These are phyloP conservation scores for Trifolium subterraneum DNA, from an alignment of 306 rosid genomes.

Conservation along the genomic window DNA sequence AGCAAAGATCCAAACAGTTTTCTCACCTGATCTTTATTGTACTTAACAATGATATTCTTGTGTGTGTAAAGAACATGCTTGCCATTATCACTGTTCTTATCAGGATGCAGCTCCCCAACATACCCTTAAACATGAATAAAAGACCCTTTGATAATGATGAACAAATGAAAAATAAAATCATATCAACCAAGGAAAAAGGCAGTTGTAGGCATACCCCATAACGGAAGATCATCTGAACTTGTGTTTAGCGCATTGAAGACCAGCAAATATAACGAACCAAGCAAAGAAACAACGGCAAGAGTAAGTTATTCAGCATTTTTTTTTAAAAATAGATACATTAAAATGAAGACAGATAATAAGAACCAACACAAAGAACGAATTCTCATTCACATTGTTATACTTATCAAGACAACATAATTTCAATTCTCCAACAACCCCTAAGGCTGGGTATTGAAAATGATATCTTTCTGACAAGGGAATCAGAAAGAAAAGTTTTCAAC, in stretches of 20 bases:
- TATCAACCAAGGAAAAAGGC: constrained; percentile 26
- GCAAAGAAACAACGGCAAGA: constrained; percentile 36
- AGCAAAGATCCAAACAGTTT: constrained; percentile 33
- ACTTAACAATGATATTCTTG: constrained; percentile 70
- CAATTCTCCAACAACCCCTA: not conserved
- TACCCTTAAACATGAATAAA: constrained; percentile 61
- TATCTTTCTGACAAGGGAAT: too few relatives aligned
- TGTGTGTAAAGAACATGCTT: constrained; percentile 91
- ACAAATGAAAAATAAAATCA: constrained; percentile 36
- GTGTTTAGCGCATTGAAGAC: constrained; percentile 49
- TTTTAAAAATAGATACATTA: not conserved
- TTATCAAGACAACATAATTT: constrained; percentile 36
- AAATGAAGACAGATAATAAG: constrained; percentile 5
- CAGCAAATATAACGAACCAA: constrained; percentile 47
- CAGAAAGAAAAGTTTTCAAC: too few relatives aligned
- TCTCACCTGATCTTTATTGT: constrained; percentile 95
- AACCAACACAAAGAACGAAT: constrained; percentile 12
- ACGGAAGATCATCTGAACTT: constrained; percentile 92
- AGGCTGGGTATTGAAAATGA: not conserved
- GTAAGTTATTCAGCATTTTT: constrained; percentile 48
- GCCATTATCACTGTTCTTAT: constrained; percentile 79
- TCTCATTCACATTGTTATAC: constrained; percentile 24
- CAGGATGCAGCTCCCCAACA: constrained; percentile 86
- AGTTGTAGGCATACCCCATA: constrained; percentile 79
- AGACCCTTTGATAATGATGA: constrained; percentile 36